Evolutionary conservation across 176 grass and related monocot species (phyloP), one percentile per base, ranked within the genome.

Genomic region (Panicum miliaceum): DNA sequence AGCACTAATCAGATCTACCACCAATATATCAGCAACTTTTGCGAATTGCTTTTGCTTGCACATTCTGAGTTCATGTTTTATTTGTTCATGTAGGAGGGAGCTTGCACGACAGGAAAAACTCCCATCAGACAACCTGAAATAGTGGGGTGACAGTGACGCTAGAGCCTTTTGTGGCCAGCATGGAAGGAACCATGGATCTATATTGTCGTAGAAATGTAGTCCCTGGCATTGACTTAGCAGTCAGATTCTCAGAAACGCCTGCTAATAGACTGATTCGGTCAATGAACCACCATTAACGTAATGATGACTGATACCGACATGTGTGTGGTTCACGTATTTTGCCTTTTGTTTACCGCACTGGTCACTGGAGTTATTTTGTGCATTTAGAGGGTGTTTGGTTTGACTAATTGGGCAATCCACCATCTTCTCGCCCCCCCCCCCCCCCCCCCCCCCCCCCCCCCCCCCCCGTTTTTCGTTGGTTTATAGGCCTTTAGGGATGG

Each of bases 81-180:
- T 78, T 22, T 34, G 29, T 76, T 46, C 71, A 81, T 82, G 82
- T 81, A 69, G 66, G 7, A 60, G 29, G 69, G 53, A 43, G 45
- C 76, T 89, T 75, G 63, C 19, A 36, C 14, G 16, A 51, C 8
- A 43, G 32, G 68, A 76, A 45, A 9, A 36, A 53, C 8, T 52
- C 51, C 12, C 12, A 20, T 36, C 29, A 41, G 73, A 63, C 15
- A 23, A 56, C 54, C 37, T 43, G 25, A 70, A 71, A 18, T 79
- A 68, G 46, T 61, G 11, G n/a, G 67, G 12, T 53, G 75, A 59
- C 41, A 61, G 12, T 53, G 75, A 59, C 41, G 52, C 29, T n/a
- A 19, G n/a, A 67, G 35, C 8, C 71, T 72, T 86, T 46, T 86
- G 64, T 47, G 68, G 75, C 10, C 9, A 22, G 23, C 58, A 19